phyloP scores from a whole-genome alignment of 495 filamentous ascomycete species.

The Penicillium paradoxum region DNA sequence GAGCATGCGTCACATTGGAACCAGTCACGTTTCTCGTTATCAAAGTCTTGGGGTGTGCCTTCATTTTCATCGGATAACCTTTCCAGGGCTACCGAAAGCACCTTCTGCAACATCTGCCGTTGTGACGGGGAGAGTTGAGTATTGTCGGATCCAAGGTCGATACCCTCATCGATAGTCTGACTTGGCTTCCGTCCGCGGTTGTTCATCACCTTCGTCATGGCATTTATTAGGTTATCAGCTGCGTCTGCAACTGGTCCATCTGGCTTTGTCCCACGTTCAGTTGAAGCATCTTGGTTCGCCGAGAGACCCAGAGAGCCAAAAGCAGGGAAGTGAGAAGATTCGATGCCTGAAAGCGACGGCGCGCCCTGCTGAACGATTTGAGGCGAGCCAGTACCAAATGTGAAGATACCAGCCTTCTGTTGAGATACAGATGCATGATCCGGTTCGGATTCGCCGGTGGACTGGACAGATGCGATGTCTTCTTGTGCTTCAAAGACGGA shows the following conservation, averaged over 20 bases:
- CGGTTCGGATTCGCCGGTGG: constrained; percentile 8
- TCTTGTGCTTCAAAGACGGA: constrained; percentile 5
- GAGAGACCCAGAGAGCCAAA: background rate
- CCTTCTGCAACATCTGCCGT: constrained; percentile 34
- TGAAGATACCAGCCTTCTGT: constrained; percentile 5
- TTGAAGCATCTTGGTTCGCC: background rate
- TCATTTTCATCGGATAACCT: constrained; percentile 23
- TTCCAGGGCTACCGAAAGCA: constrained; percentile 31
- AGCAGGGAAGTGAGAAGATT: constrained; percentile 3
- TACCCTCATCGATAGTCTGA: constrained; percentile 26
- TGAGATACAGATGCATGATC: background rate
- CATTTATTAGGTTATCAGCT: constrained; percentile 33
- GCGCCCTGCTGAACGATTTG: background rate
- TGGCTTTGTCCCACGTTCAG: constrained; percentile 13
- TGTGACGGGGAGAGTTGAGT: constrained; percentile 26
- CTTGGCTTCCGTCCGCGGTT: constrained; percentile 22
- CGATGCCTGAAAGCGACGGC: background rate
- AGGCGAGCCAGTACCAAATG: constrained; percentile 4
- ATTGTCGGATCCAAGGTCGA: constrained; percentile 19
- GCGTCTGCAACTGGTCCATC: constrained; percentile 28
- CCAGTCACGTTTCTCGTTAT: constrained; percentile 31
- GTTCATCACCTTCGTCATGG: constrained; percentile 38
- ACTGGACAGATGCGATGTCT: constrained; percentile 11
- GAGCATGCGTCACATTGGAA: constrained; percentile 50
- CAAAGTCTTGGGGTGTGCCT: constrained; percentile 10